Base-by-base conservation (phyloP, 2,329 filamentous ascomycete species). In the Phoma sp. region DNA sequence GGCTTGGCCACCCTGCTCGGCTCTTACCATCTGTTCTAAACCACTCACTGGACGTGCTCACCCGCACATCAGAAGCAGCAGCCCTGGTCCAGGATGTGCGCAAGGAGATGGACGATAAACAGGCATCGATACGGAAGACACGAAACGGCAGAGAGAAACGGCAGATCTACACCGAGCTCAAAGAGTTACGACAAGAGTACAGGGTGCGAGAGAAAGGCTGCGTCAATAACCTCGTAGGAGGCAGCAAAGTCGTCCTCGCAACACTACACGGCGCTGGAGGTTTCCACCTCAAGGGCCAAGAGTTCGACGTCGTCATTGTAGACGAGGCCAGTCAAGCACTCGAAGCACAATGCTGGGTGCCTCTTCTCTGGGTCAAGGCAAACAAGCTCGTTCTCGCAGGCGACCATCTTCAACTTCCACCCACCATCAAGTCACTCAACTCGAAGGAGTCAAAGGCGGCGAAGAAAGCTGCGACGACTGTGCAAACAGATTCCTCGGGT, bases 321-420 rank as follows among this genome's bases (percentile, higher is more conserved):
- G 95, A 99, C 68, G 95, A 99, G 77, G 95, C 93, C 4, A 96
- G 91, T 72, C 95, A 99, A 74, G 95, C 95, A 2, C 81, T 98
- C 9, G 95, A 99, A 76, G 93, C 95, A 0, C 93, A 98, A 75
- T 97, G 93, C 77, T 99, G 95, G 95, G 93, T 98, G 45, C 88
- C 95, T 10, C 77, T 99, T 39, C 77, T 97, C 15, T 83, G 85
- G 60, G 74, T 77, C 33, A 91, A 82, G 32, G 80, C 91, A 0
- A 85, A 81, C 62, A 98, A 97, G 78, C 87, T 92, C 7, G 88
- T 99, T 7, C 87, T 96, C 59, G 95, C 95, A 1, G 95, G 95
- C 40, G 95, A 99, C 71, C 95, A 98, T 74, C 78, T 98, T 47
- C 95, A 99, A 76, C 79, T 99, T 47, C 93, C 93, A 17, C 95